Evolutionary conservation across 768 basidiomycete species (phyloP), one percentile per base, ranked within the genome.

Genomic region (Boletus patriciae): DNA sequence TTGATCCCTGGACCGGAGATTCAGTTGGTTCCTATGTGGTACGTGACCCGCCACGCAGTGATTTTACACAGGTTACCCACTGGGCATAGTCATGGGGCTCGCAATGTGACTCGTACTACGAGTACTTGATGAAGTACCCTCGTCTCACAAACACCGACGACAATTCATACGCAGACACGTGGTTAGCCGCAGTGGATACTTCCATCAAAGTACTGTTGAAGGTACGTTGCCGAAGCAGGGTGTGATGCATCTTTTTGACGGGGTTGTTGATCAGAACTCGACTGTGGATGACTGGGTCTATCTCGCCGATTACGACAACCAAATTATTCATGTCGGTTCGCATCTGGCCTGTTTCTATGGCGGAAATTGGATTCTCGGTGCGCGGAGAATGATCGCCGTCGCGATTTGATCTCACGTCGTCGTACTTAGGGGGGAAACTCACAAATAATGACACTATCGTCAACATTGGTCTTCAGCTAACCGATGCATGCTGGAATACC

Each of bases 401-500:
- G 34, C 18, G 15, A 46, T 43, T 29, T 13, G 21, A 27, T 36
- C 58, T 63, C n/a, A 63, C 44, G 1, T 41, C 46, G 7, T 56
- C 29, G 11, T 37, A n/a, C n/a, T n/a, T n/a, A 84, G 87, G 87
- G 4, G 89, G 90, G 6, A 81, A 80, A 57, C 66, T 92, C 33
- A 65, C 87, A 27, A 83, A 88, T 68, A 90, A 91, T 57, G 72
- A 84, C 25, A 87, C 88, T 0, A 86, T 91, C 58, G 78, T 90
- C 53, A 63, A 85, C 43, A 72, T 80, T 38, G 90, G 78, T 4
- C 76, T 91, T 34, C 60, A 80, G 36, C 75, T 91, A 6, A 81
- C 80, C 15, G 88, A 92, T 40, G 84, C 80, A 10, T 91, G 90
- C 74, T 88, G 88, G 85, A 90, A 91, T 66, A 90, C 89, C 1